Conservation (phyloP, 2,329 filamentous ascomycete species). For the Cladophialophora psammophila region DNA sequence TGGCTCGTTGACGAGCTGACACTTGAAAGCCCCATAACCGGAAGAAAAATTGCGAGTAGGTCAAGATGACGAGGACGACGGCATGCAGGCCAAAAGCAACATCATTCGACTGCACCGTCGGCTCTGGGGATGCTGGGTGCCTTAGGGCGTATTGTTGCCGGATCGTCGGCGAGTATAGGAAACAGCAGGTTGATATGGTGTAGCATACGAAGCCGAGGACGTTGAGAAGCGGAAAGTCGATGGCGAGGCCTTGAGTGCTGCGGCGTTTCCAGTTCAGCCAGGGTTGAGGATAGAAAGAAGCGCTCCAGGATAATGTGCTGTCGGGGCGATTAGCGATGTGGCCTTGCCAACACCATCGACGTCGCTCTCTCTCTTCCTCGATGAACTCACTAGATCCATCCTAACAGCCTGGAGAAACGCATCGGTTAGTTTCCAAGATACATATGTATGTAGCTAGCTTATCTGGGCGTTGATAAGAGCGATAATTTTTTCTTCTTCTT, state of each 20-base stretch:
- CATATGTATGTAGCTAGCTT: neutral
- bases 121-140: constrained; percentile 74
- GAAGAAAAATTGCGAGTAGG: constrained; percentile 78
- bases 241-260: constrained; percentile 81
- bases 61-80: constrained; percentile 72
- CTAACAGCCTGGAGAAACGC: constrained; percentile 61
- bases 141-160: constrained; percentile 83
- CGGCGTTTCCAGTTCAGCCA: constrained; percentile 78
- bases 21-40: constrained; percentile 77
- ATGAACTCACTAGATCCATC: constrained; percentile 71
- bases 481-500: neutral
- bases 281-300: constrained; percentile 92
- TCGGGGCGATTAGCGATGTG: constrained; percentile 5
- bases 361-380: no score
- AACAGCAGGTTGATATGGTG: constrained; percentile 73
- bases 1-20: constrained; percentile 60
- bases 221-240: constrained; percentile 82
- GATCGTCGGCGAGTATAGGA: constrained; percentile 81
- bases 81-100: constrained; percentile 86
- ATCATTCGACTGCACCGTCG: constrained; percentile 90
- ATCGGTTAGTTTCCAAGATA: neutral
- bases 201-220: constrained; percentile 72
- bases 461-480: neutral
- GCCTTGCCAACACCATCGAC: neutral
- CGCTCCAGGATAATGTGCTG: constrained; percentile 73